Evolutionary conservation across 805 yeast genomes (phyloP).

Genomic region (Candida ponderosae): DNA sequence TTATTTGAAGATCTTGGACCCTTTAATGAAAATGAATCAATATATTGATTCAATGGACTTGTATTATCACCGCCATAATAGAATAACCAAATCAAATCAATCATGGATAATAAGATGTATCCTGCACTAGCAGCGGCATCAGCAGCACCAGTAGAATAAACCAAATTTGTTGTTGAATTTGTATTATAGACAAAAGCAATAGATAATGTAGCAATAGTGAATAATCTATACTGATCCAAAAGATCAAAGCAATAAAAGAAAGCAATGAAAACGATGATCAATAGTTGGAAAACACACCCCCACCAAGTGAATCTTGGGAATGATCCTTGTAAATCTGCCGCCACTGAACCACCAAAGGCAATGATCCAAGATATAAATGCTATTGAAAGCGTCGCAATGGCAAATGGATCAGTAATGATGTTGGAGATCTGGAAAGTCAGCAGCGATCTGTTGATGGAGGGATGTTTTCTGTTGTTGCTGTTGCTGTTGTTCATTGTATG

Average conservation of each 20-base stretch:
- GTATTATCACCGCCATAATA: slow-evolving; percentile 89
- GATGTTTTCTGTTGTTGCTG: slow-evolving; percentile 20
- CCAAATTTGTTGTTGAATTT: slow-evolving; percentile 72
- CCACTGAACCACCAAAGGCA: slow-evolving; percentile 80
- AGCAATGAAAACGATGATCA: slow-evolving; percentile 45
- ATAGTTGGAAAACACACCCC: slow-evolving; percentile 79
- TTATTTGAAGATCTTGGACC: slow-evolving; percentile 30
- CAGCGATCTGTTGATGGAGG: slow-evolving; percentile 15
- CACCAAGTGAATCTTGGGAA: slow-evolving; percentile 94
- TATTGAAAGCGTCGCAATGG: slow-evolving; percentile 70
- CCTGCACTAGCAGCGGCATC: slow-evolving; percentile 91
- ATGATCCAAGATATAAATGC: slow-evolving; percentile 79
- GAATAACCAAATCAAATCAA: slow-evolving; percentile 78
- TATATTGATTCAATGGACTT: slow-evolving; percentile 76
- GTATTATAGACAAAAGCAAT: slow-evolving; percentile 80
- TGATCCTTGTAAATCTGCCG: slow-evolving; percentile 30
- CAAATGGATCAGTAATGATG: slow-evolving; percentile 78
- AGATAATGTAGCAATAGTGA: slow-evolving; percentile 33
- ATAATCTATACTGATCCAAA: slow-evolving; percentile 59
- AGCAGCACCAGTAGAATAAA: slow-evolving; percentile 59
- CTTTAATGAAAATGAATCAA: slow-evolving; percentile 72
- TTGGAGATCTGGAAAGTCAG: slow-evolving; percentile 31
- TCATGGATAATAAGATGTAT: slow-evolving; percentile 70
- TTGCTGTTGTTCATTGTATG: no score
- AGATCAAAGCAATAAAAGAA: slow-evolving; percentile 51